Percentiles rank a stretch among this genome's conserved stretches.
These are phyloP conservation scores for Penicillium decumbens DNA, from an alignment of 2,329 filamentous ascomycete genomes.

Conservation along the genomic window DNA sequence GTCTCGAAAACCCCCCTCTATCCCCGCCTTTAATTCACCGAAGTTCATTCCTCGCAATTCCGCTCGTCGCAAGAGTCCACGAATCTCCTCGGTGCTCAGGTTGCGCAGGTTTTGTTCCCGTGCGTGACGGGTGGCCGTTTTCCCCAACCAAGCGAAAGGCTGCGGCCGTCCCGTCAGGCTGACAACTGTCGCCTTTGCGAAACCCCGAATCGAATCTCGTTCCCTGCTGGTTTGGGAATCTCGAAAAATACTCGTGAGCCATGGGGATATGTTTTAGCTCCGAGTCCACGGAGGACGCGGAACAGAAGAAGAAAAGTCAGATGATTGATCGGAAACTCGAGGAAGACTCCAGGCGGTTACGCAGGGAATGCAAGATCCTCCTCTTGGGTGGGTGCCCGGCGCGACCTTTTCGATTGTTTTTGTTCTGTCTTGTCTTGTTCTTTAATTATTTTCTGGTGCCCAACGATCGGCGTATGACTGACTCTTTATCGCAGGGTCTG, in stretches of 20 bases:
- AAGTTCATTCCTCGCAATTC: constrained; percentile 3
- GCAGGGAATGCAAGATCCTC: constrained; percentile 98
- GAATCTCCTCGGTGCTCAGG: neutral
- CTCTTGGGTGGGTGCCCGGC: constrained; percentile 64
- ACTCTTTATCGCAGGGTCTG: constrained; percentile 63
- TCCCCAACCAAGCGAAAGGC: constrained; percentile 14
- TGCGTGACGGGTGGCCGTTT: constrained; percentile 16
- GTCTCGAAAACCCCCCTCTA: neutral
- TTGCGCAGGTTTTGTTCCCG: constrained; percentile 5
- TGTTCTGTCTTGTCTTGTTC: neutral
- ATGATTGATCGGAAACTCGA: constrained; percentile 90
- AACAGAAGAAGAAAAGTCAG: constrained; percentile 94
- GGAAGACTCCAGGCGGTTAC: constrained; percentile 86
- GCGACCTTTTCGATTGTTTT: neutral
- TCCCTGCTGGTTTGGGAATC: constrained; percentile 22
- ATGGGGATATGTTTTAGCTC: constrained; percentile 97
- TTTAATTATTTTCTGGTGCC: neutral
- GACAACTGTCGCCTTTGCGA: constrained; percentile 25
- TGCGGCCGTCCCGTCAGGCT: constrained; percentile 24
- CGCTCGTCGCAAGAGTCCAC: constrained; percentile 1
- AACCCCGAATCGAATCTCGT: constrained; percentile 18
- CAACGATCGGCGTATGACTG: constrained; percentile 1
- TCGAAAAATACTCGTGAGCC: constrained; percentile 17
- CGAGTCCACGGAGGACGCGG: constrained; percentile 70
- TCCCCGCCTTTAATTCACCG: constrained; percentile 2